Evolutionary conservation across 2,329 filamentous ascomycete genomes (phyloP).

Genomic region (Bipolaris victoriae): DNA sequence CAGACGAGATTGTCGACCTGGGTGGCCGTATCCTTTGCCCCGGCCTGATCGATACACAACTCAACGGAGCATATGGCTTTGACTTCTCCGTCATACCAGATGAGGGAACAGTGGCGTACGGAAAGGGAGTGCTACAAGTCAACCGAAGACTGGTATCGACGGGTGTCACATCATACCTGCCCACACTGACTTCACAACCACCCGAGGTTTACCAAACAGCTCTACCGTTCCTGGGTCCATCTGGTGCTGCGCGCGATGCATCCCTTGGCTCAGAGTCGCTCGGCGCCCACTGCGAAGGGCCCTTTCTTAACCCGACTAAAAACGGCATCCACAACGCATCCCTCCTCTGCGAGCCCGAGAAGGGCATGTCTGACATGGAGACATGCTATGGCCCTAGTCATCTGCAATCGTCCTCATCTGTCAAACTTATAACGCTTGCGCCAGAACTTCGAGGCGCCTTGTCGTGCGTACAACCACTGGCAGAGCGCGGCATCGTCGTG

Average conservation of each 20-base stretch:
- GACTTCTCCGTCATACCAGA: slow-evolving; percentile 83
- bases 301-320: slow-evolving; percentile 81
- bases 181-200: slow-evolving; percentile 81
- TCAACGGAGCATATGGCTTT: slow-evolving; percentile 92
- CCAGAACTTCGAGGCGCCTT: slow-evolving; percentile 77
- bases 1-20: slow-evolving; percentile 78
- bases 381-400: slow-evolving; percentile 76
- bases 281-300: slow-evolving; percentile 89
- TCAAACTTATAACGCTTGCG: slow-evolving; percentile 85
- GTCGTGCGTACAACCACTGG: slow-evolving; percentile 70
- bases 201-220: slow-evolving; percentile 82
- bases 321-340: slow-evolving; percentile 84
- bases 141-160: slow-evolving; percentile 76
- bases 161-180: slow-evolving; percentile 86
- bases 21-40: slow-evolving; percentile 82
- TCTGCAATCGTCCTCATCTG: slow-evolving; percentile 55
- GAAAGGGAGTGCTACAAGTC: slow-evolving; percentile 72
- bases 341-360: slow-evolving; percentile 68
- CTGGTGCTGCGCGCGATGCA: slow-evolving; percentile 64
- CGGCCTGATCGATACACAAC: slow-evolving; percentile 87
- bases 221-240: slow-evolving; percentile 78
- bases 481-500: slow-evolving; percentile 70
- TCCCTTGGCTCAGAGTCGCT: slow-evolving; percentile 81
- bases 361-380: slow-evolving; percentile 69
- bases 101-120: slow-evolving; percentile 65